Conservation (phyloP, 768 basidiomycete genomes). For the Dentipellis fragilis region DNA sequence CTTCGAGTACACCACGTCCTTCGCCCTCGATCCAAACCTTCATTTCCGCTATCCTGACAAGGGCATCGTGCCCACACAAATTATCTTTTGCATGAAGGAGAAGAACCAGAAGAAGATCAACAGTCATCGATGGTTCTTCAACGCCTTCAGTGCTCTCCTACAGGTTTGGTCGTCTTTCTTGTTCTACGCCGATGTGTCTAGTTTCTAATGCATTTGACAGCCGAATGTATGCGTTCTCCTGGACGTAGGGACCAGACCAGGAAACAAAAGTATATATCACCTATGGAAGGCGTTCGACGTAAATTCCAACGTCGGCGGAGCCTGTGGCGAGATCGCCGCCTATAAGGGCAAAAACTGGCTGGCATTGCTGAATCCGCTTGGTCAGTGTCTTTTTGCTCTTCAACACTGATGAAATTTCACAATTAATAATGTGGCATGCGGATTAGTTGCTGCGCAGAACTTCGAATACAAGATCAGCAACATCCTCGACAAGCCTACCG, state of each 20-base stretch:
- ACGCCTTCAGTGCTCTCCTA: conserved; percentile 77
- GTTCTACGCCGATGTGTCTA: not conserved
- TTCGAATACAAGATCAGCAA: conserved; percentile 92
- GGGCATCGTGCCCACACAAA: conserved; percentile 91
- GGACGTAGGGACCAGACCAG: conserved; percentile 90
- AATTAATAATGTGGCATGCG: not conserved
- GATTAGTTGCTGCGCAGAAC: conserved; percentile 84
- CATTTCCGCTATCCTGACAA: conserved; percentile 87
- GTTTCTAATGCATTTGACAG: conserved; percentile 25
- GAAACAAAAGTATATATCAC: conserved; percentile 81
- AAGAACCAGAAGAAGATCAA: conserved; percentile 97
- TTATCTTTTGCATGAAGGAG: conserved; percentile 86
- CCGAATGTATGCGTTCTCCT: conserved; percentile 88
- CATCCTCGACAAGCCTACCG: conserved; percentile 84
- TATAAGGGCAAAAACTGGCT: conserved; percentile 90
- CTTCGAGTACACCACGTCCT: conserved; percentile 83
- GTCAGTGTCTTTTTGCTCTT: conserved; percentile 22
- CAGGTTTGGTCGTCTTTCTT: conserved; percentile 37
- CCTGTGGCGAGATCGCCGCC: conserved; percentile 92
- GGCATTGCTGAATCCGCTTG: conserved; percentile 73
- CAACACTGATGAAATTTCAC: not conserved
- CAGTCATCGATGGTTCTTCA: conserved; percentile 96
- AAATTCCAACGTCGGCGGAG: conserved; percentile 87
- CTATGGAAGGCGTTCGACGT: conserved; percentile 94
- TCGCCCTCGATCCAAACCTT: conserved; percentile 67